Evolutionary conservation across 202 grass and related monocot species (phyloP).

Genomic region (Alloteropsis angusta): DNA sequence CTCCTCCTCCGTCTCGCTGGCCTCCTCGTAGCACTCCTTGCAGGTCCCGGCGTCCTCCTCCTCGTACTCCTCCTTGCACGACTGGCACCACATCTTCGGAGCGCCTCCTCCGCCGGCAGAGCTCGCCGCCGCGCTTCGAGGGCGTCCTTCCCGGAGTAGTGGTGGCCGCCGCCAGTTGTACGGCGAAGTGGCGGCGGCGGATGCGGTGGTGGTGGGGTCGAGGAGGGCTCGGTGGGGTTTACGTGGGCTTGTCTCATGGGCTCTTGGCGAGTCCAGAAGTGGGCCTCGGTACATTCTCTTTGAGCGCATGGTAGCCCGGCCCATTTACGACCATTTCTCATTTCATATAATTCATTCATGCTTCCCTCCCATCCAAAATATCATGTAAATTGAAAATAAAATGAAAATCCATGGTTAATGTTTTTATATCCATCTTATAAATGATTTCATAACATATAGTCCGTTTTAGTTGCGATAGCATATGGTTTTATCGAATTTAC

Average conservation of each 20-base stretch:
- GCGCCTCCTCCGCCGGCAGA: background rate
- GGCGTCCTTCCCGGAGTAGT: background rate
- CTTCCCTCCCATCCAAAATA: too few species aligned
- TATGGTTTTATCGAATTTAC: too few species aligned
- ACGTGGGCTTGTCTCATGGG: background rate
- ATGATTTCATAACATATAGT: too few species aligned
- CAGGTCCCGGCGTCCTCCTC: conserved; percentile 84
- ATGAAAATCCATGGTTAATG: too few species aligned
- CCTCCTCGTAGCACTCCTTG: conserved; percentile 98
- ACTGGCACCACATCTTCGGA: conserved; percentile 75
- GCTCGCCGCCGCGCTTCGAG: background rate
- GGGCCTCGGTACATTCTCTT: background rate
- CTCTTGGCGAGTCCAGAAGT: background rate
- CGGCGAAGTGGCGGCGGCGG: background rate
- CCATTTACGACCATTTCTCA: background rate
- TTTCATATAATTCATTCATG: too few species aligned
- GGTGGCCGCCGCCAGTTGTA: background rate
- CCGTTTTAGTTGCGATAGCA: too few species aligned
- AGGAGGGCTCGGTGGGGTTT: too few species aligned
- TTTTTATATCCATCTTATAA: too few species aligned
- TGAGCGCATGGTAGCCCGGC: background rate
- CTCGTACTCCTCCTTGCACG: conserved; percentile 77
- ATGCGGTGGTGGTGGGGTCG: too few species aligned
- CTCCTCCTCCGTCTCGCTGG: conserved; percentile 96
- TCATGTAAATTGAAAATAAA: background rate